Conservation (phyloP, 179 eudicot species). For the Drosera spatulata region DNA sequence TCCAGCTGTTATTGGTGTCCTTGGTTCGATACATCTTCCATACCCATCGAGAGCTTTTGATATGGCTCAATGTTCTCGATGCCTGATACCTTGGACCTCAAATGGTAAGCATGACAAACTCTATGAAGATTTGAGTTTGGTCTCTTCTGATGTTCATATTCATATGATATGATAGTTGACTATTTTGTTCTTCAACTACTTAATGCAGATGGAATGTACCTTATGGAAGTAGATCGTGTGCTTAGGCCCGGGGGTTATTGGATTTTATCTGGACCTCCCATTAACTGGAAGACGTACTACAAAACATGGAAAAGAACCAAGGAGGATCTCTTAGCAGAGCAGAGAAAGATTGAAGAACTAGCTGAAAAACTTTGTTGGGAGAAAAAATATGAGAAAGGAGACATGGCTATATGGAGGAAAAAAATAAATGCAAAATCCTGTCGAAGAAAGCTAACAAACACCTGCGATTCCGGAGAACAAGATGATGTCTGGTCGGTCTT, state of each 20-base stretch:
- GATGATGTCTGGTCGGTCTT: conserved; percentile 60
- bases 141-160: not conserved
- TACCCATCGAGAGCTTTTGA: conserved; percentile 73
- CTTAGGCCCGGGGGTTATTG: conserved; percentile 84
- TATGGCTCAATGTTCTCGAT: conserved; percentile 85
- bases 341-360: conserved; percentile 49
- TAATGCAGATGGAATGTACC: conserved; percentile 47
- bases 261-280: conserved; percentile 80
- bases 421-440: conserved; percentile 37
- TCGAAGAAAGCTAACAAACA: conserved; percentile 21
- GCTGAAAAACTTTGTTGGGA: conserved; percentile 82
- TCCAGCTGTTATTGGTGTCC: conserved; percentile 76
- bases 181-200: not conserved
- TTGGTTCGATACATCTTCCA: conserved; percentile 61
- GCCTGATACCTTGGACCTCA: conserved; percentile 67
- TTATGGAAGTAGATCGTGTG: conserved; percentile 85
- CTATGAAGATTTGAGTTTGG: not conserved
- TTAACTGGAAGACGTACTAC: conserved; percentile 58
- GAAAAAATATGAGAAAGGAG: conserved; percentile 60
- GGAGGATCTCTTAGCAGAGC: conserved; percentile 59
- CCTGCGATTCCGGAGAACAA: conserved; percentile 39
- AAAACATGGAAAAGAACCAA: conserved; percentile 59
- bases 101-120: conserved; percentile 32
- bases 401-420: conserved; percentile 71
- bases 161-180: not conserved